These are phyloP conservation scores for Pythium insidiosum DNA, from an alignment of 352 stramenopile species.

Conservation along the genomic window DNA sequence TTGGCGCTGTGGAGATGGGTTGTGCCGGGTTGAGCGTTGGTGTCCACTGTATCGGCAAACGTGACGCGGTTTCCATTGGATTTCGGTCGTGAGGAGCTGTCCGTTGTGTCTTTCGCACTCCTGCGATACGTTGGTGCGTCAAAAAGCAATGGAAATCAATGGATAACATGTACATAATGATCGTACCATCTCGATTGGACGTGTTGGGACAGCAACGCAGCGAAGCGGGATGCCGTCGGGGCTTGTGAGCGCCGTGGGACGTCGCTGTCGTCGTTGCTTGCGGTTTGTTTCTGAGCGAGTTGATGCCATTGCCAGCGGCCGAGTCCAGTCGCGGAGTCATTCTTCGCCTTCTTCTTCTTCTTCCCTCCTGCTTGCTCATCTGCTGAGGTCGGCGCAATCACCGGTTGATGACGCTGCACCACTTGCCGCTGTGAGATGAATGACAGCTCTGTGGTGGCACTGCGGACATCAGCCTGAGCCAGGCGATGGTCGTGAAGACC, in stretches of 20 bases:
- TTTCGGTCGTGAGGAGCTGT: too few relatives aligned
- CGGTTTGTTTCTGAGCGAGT: slow-evolving; percentile 32
- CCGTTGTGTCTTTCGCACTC: too few relatives aligned
- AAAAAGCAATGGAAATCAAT: too few relatives aligned
- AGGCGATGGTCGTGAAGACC: slow-evolving; percentile 20
- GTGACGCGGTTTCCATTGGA: too few relatives aligned
- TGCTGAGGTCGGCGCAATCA: slow-evolving; percentile 20
- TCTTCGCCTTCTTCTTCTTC: slow-evolving; percentile 29
- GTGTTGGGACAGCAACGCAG: slow-evolving; percentile 20
- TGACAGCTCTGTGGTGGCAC: slow-evolving; percentile 60
- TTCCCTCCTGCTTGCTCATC: too few relatives aligned
- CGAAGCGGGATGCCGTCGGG: slow-evolving; percentile 15
- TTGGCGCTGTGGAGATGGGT: too few relatives aligned
- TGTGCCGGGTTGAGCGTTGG: too few relatives aligned
- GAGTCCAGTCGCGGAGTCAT: slow-evolving; percentile 21
- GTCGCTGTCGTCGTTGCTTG: neutral
- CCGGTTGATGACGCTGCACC: slow-evolving; percentile 63
- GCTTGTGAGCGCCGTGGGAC: neutral
- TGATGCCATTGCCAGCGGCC: slow-evolving; percentile 64
- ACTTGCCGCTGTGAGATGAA: slow-evolving; percentile 77
- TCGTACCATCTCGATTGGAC: slow-evolving; percentile 8
- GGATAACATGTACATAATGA: neutral
- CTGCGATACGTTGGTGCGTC: too few relatives aligned
- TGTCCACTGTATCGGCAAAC: too few relatives aligned
- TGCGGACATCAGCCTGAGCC: slow-evolving; percentile 33